Base-by-base conservation (phyloP, 495 filamentous ascomycete species). In the Tuber indicum region DNA sequence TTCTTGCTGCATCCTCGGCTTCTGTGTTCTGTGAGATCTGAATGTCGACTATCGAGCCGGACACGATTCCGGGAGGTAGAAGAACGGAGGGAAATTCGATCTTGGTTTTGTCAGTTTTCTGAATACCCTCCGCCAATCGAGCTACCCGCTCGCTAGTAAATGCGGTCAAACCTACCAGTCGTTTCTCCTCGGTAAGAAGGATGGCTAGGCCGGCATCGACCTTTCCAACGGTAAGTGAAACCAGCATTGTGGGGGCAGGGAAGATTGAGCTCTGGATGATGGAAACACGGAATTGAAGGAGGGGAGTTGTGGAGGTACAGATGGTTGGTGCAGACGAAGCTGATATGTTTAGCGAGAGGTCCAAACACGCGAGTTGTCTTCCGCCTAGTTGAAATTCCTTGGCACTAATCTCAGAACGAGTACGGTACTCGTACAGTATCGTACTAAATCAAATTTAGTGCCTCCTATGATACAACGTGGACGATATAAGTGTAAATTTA, bases 51-150 rank as follows among this genome's bases (percentile, higher is more conserved):
- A 98, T 98, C 82, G 91, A 94, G 81, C 96, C 96, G 39, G 93
- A 97, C 75, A 92, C 89, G 85, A 98, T 99, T 82, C 97, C 93
- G 72, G 92, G 91, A 1, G 96, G 96, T 44, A 99, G 92, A 71
- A 99, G 92, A 76, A 98, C 97, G 46, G 96, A 98, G 72, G 96
- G 96, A 84, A 98, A 99, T 87, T 99, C 96, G 82, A 99, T 98
- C 96, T 98, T 83, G 7, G 74, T 71, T 32, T 45, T 32, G 72
- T 76, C 46, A 71, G 72, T 58, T 73, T 72, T 70, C 78, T 78
- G 71, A 81, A 77, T 72, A 58, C 75, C 70, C 76, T 79, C 73
- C 74, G 74, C 80, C 76, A 73, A 71, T 41, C 62, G 45, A 69
- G 58, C 58, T 36, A 36, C 58, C 58, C 17, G 26, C 58, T 36